A percentile compares a stretch with the other conserved stretches of the same genome.
These are phyloP conservation scores for Phylloporus arenicola DNA, from an alignment of 768 basidiomycete genomes.

Conservation along the genomic window DNA sequence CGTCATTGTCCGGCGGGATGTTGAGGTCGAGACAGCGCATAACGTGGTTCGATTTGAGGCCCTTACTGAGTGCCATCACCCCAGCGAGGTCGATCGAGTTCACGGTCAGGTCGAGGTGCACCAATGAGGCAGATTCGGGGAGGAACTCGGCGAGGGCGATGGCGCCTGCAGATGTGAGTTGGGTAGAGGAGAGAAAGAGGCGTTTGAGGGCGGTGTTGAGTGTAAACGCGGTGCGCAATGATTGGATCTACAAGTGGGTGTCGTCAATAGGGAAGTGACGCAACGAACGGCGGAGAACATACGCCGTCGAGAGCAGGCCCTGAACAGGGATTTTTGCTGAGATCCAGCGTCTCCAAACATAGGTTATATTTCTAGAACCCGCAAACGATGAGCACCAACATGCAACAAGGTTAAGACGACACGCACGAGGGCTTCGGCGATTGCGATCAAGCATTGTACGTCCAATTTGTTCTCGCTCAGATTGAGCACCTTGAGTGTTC, in stretches of 20 bases:
- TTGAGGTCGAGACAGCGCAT: conserved; percentile 93
- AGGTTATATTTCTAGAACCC: conserved; percentile 83
- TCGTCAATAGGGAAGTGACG: no score
- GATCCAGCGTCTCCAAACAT: conserved; percentile 86
- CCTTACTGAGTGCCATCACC: conserved; percentile 85
- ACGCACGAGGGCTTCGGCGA: conserved; percentile 87
- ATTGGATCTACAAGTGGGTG: conserved; percentile 54
- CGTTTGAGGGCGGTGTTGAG: conserved; percentile 75
- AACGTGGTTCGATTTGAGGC: conserved; percentile 75
- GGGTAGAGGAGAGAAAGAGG: no score
- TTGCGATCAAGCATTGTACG: conserved; percentile 63
- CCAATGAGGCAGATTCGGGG: conserved; percentile 78
- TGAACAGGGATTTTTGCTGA: conserved; percentile 90
- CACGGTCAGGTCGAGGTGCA: conserved; percentile 87
- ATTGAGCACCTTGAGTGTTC: conserved; percentile 91
- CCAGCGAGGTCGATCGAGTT: conserved; percentile 85
- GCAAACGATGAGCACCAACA: background rate
- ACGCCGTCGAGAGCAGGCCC: conserved; percentile 91
- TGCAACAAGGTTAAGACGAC: background rate
- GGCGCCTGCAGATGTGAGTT: conserved; percentile 74
- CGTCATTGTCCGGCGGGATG: conserved; percentile 81
- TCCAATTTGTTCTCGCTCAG: conserved; percentile 94
- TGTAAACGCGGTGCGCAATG: conserved; percentile 88
- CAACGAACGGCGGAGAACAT: conserved; percentile 21
- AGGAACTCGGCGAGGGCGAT: conserved; percentile 96